phyloP scores from a whole-genome alignment of 2,329 filamentous ascomycete species.

The Achaetomium macrosporum region DNA sequence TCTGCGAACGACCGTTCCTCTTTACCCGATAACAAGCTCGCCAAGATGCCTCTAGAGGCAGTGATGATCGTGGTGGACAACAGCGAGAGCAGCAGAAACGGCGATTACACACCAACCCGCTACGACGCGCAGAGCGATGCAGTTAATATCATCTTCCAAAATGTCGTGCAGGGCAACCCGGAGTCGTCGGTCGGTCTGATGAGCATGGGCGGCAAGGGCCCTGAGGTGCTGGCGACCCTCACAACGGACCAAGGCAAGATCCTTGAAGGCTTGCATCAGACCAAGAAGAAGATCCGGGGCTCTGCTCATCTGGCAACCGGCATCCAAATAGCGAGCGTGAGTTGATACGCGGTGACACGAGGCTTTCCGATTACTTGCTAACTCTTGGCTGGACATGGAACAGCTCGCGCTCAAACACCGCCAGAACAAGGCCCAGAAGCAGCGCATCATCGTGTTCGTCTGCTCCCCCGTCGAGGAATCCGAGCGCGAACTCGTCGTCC shows the following conservation, averaged over 20 bases:
- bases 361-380: background rate
- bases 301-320: slow-evolving; percentile 83
- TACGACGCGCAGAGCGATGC: slow-evolving; percentile 96
- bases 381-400: slow-evolving; percentile 1
- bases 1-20: background rate
- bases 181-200: slow-evolving; percentile 96
- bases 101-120: slow-evolving; percentile 83
- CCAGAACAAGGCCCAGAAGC: slow-evolving; percentile 93
- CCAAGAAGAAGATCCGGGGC: slow-evolving; percentile 84
- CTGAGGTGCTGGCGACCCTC: slow-evolving; percentile 92
- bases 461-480: slow-evolving; percentile 89
- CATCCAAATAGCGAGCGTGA: slow-evolving; percentile 89
- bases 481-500: slow-evolving; percentile 78
- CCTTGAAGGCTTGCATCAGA: slow-evolving; percentile 83
- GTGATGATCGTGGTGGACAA: slow-evolving; percentile 99
- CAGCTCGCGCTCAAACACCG: slow-evolving; percentile 95
- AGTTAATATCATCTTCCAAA: slow-evolving; percentile 90
- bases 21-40: slow-evolving; percentile 26
- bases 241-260: slow-evolving; percentile 96
- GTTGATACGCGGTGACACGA: slow-evolving; percentile 30
- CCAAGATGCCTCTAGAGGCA: slow-evolving; percentile 95
- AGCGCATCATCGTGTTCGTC: slow-evolving; percentile 94
- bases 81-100: slow-evolving; percentile 96
- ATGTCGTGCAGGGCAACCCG: slow-evolving; percentile 89
- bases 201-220: slow-evolving; percentile 98